These are phyloP conservation scores for Mycena sp. DNA, from an alignment of 1,284 basidiomycete genomes.

Conservation along the genomic window DNA sequence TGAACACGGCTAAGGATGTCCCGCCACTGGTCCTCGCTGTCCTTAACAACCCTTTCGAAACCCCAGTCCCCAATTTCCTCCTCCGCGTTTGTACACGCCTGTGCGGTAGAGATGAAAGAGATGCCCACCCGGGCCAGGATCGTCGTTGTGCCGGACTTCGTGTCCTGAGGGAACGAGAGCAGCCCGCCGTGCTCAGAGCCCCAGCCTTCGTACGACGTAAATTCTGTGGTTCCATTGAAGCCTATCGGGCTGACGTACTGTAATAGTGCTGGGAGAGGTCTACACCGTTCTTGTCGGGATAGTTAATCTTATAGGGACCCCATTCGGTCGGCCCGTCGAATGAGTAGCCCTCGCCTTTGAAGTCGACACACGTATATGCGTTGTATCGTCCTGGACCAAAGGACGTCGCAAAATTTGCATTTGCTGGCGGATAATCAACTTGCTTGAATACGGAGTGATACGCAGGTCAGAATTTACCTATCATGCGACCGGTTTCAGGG, in stretches of 20 bases:
- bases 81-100: conserved; percentile 69
- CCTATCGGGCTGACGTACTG: conserved; percentile 41
- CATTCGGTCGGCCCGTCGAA: conserved; percentile 58
- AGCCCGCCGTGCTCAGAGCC: conserved; percentile 58
- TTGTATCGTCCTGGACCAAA: conserved; percentile 60
- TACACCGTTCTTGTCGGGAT: conserved; percentile 43
- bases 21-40: conserved; percentile 61
- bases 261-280: conserved; percentile 59
- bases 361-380: conserved; percentile 69
- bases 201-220: conserved; percentile 42
- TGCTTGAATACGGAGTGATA: conserved; percentile 30
- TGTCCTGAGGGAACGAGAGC: conserved; percentile 57
- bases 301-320: conserved; percentile 63
- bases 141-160: conserved; percentile 43
- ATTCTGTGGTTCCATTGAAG: neutral
- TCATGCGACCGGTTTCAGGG: conserved; percentile 55
- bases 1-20: conserved; percentile 63
- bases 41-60: conserved; percentile 56
- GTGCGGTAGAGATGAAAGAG: conserved; percentile 66
- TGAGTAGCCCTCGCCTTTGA: conserved; percentile 62
- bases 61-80: conserved; percentile 68
- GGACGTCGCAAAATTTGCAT: conserved; percentile 51
- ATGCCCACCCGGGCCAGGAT: conserved; percentile 67
- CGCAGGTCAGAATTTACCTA: conserved; percentile 35
- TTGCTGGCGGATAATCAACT: conserved; percentile 60